These are phyloP conservation scores for Effrenium voratum DNA, from an alignment of 73 alveolate genomes.

Conservation along the genomic window DNA sequence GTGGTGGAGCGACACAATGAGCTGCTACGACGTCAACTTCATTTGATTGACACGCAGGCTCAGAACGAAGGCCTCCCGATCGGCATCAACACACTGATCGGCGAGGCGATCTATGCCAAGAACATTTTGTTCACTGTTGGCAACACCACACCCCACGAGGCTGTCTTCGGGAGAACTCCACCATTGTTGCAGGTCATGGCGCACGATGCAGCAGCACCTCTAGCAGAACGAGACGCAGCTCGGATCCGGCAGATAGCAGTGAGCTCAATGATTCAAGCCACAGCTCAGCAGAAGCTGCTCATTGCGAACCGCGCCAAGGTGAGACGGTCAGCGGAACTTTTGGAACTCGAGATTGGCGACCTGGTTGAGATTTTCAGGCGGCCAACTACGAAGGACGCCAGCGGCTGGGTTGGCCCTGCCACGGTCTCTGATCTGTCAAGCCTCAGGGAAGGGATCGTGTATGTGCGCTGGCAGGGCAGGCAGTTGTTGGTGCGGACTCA, in stretches of 20 bases:
- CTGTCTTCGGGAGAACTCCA: conserved; percentile 16
- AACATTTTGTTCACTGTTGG: conserved; percentile 6
- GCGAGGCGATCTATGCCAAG: neutral
- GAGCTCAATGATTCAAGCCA: neutral
- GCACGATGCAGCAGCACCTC: neutral
- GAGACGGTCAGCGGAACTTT: neutral
- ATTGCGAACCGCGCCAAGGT: neutral
- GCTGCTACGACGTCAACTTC: conserved; percentile 4
- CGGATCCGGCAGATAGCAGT: conserved; percentile 1
- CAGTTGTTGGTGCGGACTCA: neutral
- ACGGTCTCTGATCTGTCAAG: neutral
- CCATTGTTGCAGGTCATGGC: neutral
- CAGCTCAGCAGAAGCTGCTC: neutral
- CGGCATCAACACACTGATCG: neutral
- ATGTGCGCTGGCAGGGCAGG: conserved; percentile 6
- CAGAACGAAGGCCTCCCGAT: neutral
- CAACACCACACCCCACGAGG: conserved; percentile 22
- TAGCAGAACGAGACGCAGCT: neutral
- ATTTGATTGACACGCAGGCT: neutral
- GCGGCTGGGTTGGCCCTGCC: conserved; percentile 46
- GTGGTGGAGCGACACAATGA: conserved; percentile 50
- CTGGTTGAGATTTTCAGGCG: neutral
- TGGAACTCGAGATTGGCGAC: neutral
- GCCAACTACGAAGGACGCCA: neutral
- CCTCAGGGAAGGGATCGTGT: neutral